Conservation (phyloP, 306 rosid genomes). For the Cicer yamashitae region DNA sequence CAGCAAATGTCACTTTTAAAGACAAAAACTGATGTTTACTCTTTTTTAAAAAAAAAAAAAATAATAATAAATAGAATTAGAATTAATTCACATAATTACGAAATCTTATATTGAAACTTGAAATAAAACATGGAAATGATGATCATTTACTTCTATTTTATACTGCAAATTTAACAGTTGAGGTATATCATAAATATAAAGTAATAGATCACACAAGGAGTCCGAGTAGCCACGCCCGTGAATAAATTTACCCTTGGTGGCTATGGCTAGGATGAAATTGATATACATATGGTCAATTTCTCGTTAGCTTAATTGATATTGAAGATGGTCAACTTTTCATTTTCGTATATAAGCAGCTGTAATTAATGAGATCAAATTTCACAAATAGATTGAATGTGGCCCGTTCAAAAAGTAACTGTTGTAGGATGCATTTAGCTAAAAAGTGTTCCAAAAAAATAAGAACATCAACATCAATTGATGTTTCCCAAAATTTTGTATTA, state of each 20-base stretch:
- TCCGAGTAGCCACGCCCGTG: not conserved
- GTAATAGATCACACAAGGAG: too few relatives aligned
- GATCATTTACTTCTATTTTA: too few relatives aligned
- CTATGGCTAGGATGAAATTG: not conserved
- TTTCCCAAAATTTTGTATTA: constrained; percentile 12
- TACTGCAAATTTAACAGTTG: too few relatives aligned
- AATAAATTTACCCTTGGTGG: not conserved
- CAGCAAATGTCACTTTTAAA: too few relatives aligned
- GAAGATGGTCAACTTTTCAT: not conserved
- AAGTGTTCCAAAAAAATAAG: not conserved
- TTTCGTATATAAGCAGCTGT: constrained; percentile 16
- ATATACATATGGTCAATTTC: not conserved
- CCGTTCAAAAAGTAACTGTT: constrained; percentile 24
- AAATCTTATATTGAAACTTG: too few relatives aligned
- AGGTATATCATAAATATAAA: too few relatives aligned
- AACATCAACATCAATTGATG: constrained; percentile 31
- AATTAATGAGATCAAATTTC: not conserved
- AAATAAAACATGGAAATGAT: too few relatives aligned
- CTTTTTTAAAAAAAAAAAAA: too few relatives aligned
- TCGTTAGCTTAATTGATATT: not conserved
- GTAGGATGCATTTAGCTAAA: not conserved
- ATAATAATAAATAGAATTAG: too few relatives aligned
- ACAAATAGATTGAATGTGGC: not conserved
- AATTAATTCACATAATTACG: too few relatives aligned
- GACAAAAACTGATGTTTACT: too few relatives aligned